phyloP scores from a whole-genome alignment of 495 filamentous ascomycete genomes.

The Xylaria longipes region DNA sequence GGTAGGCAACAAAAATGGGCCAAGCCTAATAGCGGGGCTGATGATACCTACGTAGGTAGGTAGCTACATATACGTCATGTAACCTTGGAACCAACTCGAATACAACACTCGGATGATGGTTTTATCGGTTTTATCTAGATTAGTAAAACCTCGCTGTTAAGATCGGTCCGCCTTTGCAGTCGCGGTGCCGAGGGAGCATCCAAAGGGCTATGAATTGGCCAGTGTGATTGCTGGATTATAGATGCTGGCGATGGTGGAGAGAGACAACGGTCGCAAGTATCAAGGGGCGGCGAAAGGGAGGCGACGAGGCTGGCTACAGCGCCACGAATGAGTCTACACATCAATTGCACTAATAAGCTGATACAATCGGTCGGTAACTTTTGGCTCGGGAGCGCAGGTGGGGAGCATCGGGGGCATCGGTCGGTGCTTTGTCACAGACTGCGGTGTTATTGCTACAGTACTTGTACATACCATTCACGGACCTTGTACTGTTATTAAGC shows the following conservation, averaged over 20 bases:
- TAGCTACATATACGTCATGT: too few relatives aligned
- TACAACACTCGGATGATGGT: too few relatives aligned
- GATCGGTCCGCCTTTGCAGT: too few relatives aligned
- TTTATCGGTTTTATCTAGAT: too few relatives aligned
- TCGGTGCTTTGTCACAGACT: background rate
- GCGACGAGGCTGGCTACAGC: background rate
- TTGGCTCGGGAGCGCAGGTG: background rate
- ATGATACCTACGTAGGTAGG: too few relatives aligned
- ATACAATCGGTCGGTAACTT: background rate
- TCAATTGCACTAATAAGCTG: background rate
- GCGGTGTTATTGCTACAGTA: background rate
- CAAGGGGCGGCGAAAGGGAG: constrained; percentile 9
- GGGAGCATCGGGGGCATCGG: background rate
- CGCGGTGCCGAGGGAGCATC: too few relatives aligned
- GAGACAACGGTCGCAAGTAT: background rate
- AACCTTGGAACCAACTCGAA: too few relatives aligned
- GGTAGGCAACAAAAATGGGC: too few relatives aligned
- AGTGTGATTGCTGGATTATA: background rate
- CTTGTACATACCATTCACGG: background rate
- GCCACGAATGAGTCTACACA: too few relatives aligned
- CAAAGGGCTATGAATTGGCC: background rate
- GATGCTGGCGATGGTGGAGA: background rate
- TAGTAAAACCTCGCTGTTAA: too few relatives aligned
- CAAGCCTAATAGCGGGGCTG: too few relatives aligned
- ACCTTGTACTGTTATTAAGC: background rate